Evolutionary conservation across 352 stramenopile genomes (phyloP).

Genomic region (Albugo laibachii): DNA sequence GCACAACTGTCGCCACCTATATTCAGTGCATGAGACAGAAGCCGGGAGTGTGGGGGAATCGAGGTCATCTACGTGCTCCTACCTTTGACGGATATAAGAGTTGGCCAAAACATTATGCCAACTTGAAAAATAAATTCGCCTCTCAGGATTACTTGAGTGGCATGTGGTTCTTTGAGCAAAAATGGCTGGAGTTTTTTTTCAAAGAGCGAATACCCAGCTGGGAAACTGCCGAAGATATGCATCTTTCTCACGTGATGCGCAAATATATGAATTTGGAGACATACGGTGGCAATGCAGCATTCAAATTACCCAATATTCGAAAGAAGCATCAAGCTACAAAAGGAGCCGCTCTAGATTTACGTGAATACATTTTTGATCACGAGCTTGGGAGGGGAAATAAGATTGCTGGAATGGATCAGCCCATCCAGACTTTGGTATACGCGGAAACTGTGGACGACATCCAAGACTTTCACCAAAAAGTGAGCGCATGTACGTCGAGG

Average conservation of each 20-base stretch:
- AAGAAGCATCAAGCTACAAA: conserved; percentile 24
- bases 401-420: conserved; percentile 19
- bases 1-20: conserved; percentile 20
- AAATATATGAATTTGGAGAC: conserved; percentile 49
- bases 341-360: conserved; percentile 23
- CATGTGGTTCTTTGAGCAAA: conserved; percentile 45
- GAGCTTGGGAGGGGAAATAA: conserved; percentile 38
- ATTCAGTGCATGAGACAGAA: conserved; percentile 18
- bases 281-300: conserved; percentile 25
- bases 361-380: conserved; percentile 38
- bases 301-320: conserved; percentile 10
- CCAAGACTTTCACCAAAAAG: conserved; percentile 16
- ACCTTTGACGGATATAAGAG: conserved; percentile 27
- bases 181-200: conserved; percentile 41
- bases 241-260: conserved; percentile 33
- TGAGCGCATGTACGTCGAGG: conserved; percentile 12
- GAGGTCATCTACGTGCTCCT: conserved; percentile 19
- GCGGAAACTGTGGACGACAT: conserved; percentile 25
- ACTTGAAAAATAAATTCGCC: conserved; percentile 12
- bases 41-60: conserved; percentile 28
- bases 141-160: conserved; percentile 40
- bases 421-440: conserved; percentile 30
- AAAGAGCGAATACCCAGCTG: conserved; percentile 29
- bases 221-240: conserved; percentile 37
- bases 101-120: conserved; percentile 20